phyloP scores from a whole-genome alignment of 306 rosid genomes.

The Prunus armeniaca region DNA sequence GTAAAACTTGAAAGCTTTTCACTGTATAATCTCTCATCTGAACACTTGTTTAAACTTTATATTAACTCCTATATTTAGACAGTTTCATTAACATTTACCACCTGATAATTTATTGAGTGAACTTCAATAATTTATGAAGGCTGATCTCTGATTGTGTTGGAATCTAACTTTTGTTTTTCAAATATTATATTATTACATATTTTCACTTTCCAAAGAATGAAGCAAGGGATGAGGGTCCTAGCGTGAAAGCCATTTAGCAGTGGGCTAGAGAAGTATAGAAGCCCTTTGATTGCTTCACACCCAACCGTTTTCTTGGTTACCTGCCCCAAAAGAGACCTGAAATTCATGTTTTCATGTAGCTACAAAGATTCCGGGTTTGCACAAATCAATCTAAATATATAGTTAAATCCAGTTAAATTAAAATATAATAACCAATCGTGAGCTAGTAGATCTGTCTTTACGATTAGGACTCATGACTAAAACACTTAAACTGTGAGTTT shows the following conservation, averaged over 20 bases:
- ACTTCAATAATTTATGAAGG: neutral
- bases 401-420: neutral
- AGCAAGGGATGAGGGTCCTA: neutral
- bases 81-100: neutral
- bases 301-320: neutral
- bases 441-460: neutral
- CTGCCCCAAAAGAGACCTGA: neutral
- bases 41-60: neutral
- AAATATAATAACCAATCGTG: neutral
- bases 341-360: neutral
- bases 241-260: neutral
- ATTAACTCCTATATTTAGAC: neutral
- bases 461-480: neutral
- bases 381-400: neutral
- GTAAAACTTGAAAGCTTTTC: slow-evolving; percentile 40
- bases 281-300: neutral
- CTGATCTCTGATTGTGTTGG: neutral
- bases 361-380: neutral
- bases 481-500: neutral
- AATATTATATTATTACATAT: neutral
- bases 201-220: neutral
- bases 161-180: neutral
- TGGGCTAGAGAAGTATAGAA: neutral
- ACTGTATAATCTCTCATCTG: slow-evolving; percentile 5
- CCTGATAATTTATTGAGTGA: neutral